These are phyloP conservation scores for Tripterygium wilfordii DNA, from an alignment of 177 flowering plant genomes.

Conservation along the genomic window DNA sequence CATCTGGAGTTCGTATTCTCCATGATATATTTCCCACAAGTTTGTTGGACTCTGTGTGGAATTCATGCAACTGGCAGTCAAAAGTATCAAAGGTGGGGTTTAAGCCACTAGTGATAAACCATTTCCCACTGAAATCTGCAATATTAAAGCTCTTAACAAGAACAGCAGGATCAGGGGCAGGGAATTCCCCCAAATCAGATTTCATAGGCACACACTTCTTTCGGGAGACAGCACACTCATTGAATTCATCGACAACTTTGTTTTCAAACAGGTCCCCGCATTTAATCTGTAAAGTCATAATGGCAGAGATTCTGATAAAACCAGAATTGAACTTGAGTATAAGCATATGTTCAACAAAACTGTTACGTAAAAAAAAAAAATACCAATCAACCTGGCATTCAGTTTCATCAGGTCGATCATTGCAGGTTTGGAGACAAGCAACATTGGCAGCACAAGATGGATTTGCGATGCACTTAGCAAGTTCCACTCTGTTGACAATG, in stretches of 20 bases:
- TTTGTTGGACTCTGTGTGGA: conserved; percentile 60
- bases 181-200: conserved; percentile 88
- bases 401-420: conserved; percentile 87
- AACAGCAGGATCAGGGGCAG: conserved; percentile 71
- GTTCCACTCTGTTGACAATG: conserved; percentile 54
- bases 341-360: not conserved
- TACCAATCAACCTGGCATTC: conserved; percentile 74
- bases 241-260: conserved; percentile 84
- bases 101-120: conserved; percentile 87
- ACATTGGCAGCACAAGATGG: conserved; percentile 96
- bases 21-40: conserved; percentile 86
- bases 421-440: conserved; percentile 97
- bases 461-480: conserved; percentile 88
- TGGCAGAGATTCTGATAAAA: not conserved
- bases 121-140: conserved; percentile 79
- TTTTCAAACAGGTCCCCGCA: conserved; percentile 95
- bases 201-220: conserved; percentile 93
- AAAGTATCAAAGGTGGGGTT: conserved; percentile 89
- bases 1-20: conserved; percentile 83
- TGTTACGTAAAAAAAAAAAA: not conserved
- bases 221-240: conserved; percentile 93
- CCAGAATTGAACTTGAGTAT: not conserved
- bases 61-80: conserved; percentile 93
- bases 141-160: conserved; percentile 78
- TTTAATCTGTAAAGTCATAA: conserved; percentile 56